phyloP scores from a whole-genome alignment of 192 early-diverging fungal species.

The Coemansia sp. region DNA sequence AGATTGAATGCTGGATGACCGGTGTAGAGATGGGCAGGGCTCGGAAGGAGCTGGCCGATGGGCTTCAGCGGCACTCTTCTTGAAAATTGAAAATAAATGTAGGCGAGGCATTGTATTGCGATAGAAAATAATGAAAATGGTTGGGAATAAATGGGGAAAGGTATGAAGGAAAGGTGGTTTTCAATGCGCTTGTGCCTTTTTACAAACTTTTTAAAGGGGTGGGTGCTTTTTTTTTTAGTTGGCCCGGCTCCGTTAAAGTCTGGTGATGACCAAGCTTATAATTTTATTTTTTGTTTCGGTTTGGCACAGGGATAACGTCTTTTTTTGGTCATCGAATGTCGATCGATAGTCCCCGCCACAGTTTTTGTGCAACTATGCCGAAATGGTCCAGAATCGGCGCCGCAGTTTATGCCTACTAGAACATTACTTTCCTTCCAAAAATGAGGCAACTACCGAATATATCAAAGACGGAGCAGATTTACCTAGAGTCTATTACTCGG shows the following conservation, averaged over 20 bases:
- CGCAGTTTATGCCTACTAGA: background rate
- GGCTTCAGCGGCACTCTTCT: slow-evolving; percentile 4
- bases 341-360: background rate
- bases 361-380: background rate
- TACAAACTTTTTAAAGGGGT: background rate
- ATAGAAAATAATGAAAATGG: background rate
- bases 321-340: background rate
- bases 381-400: background rate
- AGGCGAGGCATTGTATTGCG: slow-evolving; percentile 20
- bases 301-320: background rate
- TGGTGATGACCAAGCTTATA: background rate
- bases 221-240: slow-evolving; percentile 18
- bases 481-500: background rate
- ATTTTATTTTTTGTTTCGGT: slow-evolving; percentile 8
- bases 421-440: background rate
- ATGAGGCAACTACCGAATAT: background rate
- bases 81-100: slow-evolving; percentile 22
- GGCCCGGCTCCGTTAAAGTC: slow-evolving; percentile 12
- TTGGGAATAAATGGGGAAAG: background rate
- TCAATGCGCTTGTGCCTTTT: background rate
- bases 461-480: background rate
- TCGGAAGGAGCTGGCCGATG: background rate
- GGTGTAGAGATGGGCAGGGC: background rate
- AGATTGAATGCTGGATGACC: slow-evolving; percentile 10
- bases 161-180: background rate